Percentiles rank a stretch among this genome's conserved stretches.
These are phyloP conservation scores for Tetradesmus obliquus DNA, from an alignment of 139 green algal species.

Conservation along the genomic window DNA sequence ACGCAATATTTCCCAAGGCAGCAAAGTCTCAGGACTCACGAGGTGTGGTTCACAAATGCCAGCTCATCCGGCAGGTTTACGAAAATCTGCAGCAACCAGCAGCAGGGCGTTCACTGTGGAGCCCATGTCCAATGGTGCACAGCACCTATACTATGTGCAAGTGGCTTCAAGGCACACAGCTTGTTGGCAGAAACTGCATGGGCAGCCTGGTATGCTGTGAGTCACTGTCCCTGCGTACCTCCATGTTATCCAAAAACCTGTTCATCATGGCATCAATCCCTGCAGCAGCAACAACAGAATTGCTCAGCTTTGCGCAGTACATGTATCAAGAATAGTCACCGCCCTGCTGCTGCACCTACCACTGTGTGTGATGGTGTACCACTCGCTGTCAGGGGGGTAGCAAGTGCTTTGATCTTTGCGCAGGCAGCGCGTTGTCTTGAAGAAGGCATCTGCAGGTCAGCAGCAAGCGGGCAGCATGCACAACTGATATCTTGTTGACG, in stretches of 20 bases:
- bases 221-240: neutral
- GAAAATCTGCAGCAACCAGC: neutral
- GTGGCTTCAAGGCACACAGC: too few species aligned
- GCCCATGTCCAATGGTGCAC: too few species aligned
- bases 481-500: too few species aligned
- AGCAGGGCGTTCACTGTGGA: neutral
- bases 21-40: neutral
- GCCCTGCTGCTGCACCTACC: neutral
- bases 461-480: neutral
- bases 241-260: constrained; percentile 5
- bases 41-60: neutral
- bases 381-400: neutral
- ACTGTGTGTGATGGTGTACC: neutral
- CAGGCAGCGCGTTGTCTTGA: neutral
- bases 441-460: constrained; percentile 19
- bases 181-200: too few species aligned
- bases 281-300: neutral
- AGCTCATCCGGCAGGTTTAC: neutral
- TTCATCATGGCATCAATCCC: neutral
- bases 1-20: too few species aligned
- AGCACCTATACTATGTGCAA: too few species aligned
- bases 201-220: too few species aligned
- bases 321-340: neutral
- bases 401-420: neutral
- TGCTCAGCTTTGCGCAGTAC: neutral